These are phyloP conservation scores for Aspergillus diversus DNA, from an alignment of 495 filamentous ascomycete genomes.

Conservation along the genomic window DNA sequence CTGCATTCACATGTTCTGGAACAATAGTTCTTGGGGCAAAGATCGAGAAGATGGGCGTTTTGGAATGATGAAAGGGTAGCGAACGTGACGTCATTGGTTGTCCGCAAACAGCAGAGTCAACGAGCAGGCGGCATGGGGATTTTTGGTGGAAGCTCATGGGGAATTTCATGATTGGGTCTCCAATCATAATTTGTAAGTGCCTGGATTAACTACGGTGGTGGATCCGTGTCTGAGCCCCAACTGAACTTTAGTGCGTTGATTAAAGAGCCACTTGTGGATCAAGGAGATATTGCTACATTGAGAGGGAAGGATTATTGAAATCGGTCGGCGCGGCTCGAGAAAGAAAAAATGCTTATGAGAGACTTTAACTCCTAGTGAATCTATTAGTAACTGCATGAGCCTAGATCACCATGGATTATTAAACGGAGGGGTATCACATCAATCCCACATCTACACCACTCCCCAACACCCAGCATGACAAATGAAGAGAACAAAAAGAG, in stretches of 20 bases:
- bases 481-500: background rate
- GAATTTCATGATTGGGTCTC: too few species aligned
- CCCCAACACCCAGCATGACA: background rate
- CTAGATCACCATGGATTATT: background rate
- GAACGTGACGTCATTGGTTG: constrained; percentile 1
- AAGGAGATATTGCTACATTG: background rate
- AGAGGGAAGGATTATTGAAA: too few species aligned
- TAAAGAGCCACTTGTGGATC: background rate
- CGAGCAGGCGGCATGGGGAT: background rate
- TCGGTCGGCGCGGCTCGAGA: too few species aligned
- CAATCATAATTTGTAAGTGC: too few species aligned
- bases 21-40: background rate
- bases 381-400: background rate
- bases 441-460: background rate
- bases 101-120: background rate
- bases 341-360: too few species aligned
- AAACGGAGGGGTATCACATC: constrained; percentile 2
- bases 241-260: background rate
- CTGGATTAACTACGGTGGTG: too few species aligned
- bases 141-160: too few species aligned
- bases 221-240: too few species aligned
- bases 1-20: background rate
- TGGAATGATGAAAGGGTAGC: background rate
- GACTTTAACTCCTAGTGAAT: too few species aligned
- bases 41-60: background rate